Evolutionary conservation across 2,329 filamentous ascomycete species (phyloP).

Genomic region (Bipolaris sorokiniana): DNA sequence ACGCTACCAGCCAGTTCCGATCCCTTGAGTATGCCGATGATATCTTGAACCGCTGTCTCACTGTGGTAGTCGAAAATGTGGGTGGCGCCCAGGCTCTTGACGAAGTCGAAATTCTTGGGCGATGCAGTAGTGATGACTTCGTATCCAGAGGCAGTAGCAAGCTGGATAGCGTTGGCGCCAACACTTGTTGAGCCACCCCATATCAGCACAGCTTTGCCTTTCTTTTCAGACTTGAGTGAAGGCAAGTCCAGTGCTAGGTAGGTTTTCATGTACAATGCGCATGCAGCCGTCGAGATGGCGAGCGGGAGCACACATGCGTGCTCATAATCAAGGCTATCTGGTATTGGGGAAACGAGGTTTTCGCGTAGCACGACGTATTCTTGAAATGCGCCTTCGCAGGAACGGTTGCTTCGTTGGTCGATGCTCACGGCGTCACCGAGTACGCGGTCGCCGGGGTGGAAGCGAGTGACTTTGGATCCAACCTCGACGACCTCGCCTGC

Average conservation of each 20-base stretch:
- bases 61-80: conserved; percentile 58
- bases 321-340: conserved; percentile 53
- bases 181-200: conserved; percentile 57
- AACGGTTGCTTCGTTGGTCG: conserved; percentile 7
- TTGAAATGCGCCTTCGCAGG: conserved; percentile 49
- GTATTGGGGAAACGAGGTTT: conserved; percentile 54
- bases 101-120: conserved; percentile 54
- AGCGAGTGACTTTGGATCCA: conserved; percentile 49
- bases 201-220: conserved; percentile 42
- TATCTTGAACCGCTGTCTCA: conserved; percentile 39
- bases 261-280: conserved; percentile 21
- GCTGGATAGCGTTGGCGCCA: conserved; percentile 57
- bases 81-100: conserved; percentile 54
- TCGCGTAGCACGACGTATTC: conserved; percentile 59
- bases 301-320: conserved; percentile 54
- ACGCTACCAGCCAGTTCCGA: conserved; percentile 46
- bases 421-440: conserved; percentile 33
- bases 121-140: conserved; percentile 55
- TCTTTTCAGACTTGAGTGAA: conserved; percentile 51
- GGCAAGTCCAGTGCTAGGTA: conserved; percentile 18
- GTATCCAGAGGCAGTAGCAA: conserved; percentile 53
- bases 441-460: conserved; percentile 52
- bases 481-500: conserved; percentile 53
- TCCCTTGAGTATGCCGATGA: conserved; percentile 44
- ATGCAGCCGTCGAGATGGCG: conserved; percentile 19